These are phyloP conservation scores for Aureobasidium sp. DNA, from an alignment of 2,329 filamentous ascomycete species.

Conservation along the genomic window DNA sequence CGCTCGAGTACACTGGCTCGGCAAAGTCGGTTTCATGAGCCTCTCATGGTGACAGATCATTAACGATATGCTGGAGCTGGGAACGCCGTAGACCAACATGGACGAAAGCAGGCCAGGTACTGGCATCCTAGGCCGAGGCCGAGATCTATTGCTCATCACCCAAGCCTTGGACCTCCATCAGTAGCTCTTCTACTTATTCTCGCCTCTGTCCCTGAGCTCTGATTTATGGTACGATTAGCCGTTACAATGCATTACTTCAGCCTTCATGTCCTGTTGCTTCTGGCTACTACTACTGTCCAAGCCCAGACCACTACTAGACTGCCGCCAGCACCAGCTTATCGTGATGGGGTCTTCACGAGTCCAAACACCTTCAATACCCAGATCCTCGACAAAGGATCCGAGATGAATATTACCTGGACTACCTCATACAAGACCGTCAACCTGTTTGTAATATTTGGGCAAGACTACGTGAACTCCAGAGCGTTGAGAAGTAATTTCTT, in stretches of 20 bases:
- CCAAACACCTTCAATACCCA: not conserved
- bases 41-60: not conserved
- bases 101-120: too few relatives aligned
- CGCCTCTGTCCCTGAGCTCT: not conserved
- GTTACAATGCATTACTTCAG: not conserved
- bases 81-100: too few relatives aligned
- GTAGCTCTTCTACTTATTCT: not conserved
- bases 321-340: not conserved
- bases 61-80: not conserved
- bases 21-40: not conserved
- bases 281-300: not conserved
- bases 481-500: not conserved
- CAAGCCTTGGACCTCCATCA: not conserved
- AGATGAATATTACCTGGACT: not conserved
- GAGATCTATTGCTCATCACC: too few relatives aligned
- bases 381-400: not conserved
- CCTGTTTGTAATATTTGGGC: not conserved
- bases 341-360: not conserved
- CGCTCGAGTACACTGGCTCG: not conserved
- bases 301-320: not conserved
- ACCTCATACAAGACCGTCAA: not conserved
- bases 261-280: not conserved
- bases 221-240: not conserved
- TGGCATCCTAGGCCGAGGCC: too few relatives aligned
- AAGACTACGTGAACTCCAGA: not conserved